Evolutionary conservation across 2,329 filamentous ascomycete genomes (phyloP).

Genomic region (Shiraia bambusicola): DNA sequence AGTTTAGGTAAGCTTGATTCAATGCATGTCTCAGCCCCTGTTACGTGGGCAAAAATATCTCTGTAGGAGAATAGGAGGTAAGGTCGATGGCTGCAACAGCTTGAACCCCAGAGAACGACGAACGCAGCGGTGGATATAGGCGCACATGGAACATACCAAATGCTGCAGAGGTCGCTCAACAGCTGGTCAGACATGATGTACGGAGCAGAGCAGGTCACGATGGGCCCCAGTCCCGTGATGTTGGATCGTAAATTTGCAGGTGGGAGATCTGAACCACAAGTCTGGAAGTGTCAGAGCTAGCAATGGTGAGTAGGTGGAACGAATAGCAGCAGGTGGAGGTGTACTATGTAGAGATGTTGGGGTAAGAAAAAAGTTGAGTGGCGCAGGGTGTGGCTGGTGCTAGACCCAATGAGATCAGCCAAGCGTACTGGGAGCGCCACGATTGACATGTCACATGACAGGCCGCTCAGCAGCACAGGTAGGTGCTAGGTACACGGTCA

Average conservation of each 20-base stretch:
- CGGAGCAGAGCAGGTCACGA: too few species aligned
- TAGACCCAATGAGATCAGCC: too few species aligned
- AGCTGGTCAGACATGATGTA: constrained; percentile 39
- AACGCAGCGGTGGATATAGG: background rate
- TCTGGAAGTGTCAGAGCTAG: background rate
- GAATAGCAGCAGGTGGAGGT: too few species aligned
- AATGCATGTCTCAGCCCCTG: constrained; percentile 6
- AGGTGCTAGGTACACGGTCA: too few species aligned
- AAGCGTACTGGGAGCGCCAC: too few species aligned
- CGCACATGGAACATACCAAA: constrained; percentile 44
- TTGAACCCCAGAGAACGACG: background rate
- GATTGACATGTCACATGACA: too few species aligned
- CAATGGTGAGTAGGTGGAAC: too few species aligned
- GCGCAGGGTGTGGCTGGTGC: too few species aligned
- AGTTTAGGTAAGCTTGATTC: constrained; percentile 23
- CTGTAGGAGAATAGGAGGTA: background rate
- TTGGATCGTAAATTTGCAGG: constrained; percentile 2
- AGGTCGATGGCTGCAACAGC: background rate
- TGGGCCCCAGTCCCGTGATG: constrained; percentile 14
- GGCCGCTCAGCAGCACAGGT: too few species aligned
- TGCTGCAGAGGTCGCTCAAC: constrained; percentile 49
- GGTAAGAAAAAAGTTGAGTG: too few species aligned
- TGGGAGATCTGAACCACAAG: constrained; percentile 6
- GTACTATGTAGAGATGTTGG: too few species aligned
- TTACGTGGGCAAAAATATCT: constrained; percentile 6